Evolutionary conservation across 345 rosid species (phyloP).

Genomic region (Rubroshorea leprosula): DNA sequence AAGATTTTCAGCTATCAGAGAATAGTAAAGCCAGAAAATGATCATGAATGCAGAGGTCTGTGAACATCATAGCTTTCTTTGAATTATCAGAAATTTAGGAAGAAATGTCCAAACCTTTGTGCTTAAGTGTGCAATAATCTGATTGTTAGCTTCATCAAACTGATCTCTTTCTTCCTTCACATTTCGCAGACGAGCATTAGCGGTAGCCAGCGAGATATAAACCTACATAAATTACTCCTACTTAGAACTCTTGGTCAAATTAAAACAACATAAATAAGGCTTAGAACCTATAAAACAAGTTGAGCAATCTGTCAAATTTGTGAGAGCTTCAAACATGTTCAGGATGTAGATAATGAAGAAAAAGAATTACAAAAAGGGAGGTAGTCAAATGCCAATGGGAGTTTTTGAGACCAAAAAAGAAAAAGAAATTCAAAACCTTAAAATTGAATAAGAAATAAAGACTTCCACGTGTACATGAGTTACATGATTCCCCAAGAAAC

Average conservation of each 20-base stretch:
- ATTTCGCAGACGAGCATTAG: conserved; percentile 71
- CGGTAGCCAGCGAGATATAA: conserved; percentile 83
- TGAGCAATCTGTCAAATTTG: neutral
- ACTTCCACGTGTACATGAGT: too few relatives aligned
- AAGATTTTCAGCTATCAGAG: conserved; percentile 11
- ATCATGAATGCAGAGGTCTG: neutral
- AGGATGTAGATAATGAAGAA: too few relatives aligned
- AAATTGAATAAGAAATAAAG: too few relatives aligned
- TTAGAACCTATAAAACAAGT: neutral
- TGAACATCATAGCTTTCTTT: too few relatives aligned
- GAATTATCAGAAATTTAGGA: neutral
- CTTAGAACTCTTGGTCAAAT: conserved; percentile 3
- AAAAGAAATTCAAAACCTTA: too few relatives aligned
- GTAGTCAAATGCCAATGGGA: too few relatives aligned
- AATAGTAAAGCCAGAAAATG: conserved; percentile 2
- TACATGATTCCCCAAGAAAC: too few relatives aligned
- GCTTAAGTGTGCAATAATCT: conserved; percentile 74
- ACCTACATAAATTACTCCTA: conserved; percentile 40
- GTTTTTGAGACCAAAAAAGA: too few relatives aligned
- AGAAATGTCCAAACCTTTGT: conserved; percentile 49
- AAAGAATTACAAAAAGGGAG: too few relatives aligned
- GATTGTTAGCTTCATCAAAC: conserved; percentile 88
- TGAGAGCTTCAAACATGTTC: neutral
- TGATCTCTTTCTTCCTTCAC: conserved; percentile 67
- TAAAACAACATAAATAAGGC: neutral